These are phyloP conservation scores for Coniella lustricola DNA, from an alignment of 2,329 filamentous ascomycete genomes.

Conservation along the genomic window DNA sequence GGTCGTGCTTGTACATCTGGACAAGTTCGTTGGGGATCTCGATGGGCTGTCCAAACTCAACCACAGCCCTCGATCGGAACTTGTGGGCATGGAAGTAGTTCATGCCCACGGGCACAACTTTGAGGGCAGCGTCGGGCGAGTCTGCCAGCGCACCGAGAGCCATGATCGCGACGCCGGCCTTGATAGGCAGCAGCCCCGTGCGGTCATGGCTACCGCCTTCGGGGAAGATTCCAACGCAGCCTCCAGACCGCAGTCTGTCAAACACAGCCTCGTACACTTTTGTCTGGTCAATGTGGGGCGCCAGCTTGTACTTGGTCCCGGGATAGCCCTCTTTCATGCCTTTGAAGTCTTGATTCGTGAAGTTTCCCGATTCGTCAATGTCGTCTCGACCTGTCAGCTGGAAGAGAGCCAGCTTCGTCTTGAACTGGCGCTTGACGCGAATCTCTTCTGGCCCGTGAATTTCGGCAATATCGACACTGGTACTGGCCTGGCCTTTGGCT, in stretches of 20 bases:
- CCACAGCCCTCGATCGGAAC: slow-evolving; percentile 89
- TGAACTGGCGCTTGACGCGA: slow-evolving; percentile 80
- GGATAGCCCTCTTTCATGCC: slow-evolving; percentile 56
- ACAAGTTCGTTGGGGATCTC: slow-evolving; percentile 78
- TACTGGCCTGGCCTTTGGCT: slow-evolving; percentile 66
- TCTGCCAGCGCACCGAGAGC: slow-evolving; percentile 82
- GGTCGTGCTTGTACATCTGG: slow-evolving; percentile 73
- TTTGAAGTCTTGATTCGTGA: slow-evolving; percentile 47
- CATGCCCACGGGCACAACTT: slow-evolving; percentile 96
- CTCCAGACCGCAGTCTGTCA: slow-evolving; percentile 69
- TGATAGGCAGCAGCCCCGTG: slow-evolving; percentile 82
- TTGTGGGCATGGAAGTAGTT: slow-evolving; percentile 99
- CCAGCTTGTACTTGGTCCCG: slow-evolving; percentile 78
- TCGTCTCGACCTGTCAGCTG: slow-evolving; percentile 79
- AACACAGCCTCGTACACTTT: slow-evolving; percentile 93
- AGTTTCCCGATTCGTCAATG: slow-evolving; percentile 58
- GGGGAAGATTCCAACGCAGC: slow-evolving; percentile 93
- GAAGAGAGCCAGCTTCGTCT: slow-evolving; percentile 62
- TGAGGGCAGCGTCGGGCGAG: slow-evolving; percentile 78
- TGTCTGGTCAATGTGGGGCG: slow-evolving; percentile 89
- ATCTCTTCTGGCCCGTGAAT: slow-evolving; percentile 76
- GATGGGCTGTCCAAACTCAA: slow-evolving; percentile 88
- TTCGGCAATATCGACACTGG: slow-evolving; percentile 76
- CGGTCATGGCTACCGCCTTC: slow-evolving; percentile 95
- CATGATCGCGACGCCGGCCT: slow-evolving; percentile 98